Conservation (phyloP, 129 eudicot species). For the Artemisia annua region DNA sequence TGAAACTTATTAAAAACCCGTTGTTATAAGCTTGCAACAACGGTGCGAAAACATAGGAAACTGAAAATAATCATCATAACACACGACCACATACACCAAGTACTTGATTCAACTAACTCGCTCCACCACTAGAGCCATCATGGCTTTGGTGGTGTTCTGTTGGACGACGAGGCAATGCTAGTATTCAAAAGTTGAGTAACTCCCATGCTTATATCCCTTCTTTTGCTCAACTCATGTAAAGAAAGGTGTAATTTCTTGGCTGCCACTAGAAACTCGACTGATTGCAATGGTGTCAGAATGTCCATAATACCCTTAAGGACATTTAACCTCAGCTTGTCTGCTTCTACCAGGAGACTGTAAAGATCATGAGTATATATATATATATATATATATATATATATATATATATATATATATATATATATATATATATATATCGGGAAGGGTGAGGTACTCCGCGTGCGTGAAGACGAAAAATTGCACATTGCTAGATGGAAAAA, state of each 20-base stretch:
- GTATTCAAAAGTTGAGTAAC: background rate
- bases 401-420: too few species aligned
- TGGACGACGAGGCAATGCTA: background rate
- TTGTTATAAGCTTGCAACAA: background rate
- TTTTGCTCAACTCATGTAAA: constrained; percentile 38
- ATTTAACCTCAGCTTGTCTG: constrained; percentile 41
- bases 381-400: too few species aligned
- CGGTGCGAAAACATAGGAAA: background rate
- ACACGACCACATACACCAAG: background rate
- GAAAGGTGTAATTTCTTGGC: constrained; percentile 46
- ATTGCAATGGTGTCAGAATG: constrained; percentile 43
- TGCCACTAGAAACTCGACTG: constrained; percentile 39
- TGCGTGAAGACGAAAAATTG: too few species aligned
- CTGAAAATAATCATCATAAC: background rate
- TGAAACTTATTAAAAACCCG: too few species aligned
- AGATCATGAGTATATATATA: constrained; percentile 28
- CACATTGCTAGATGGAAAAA: too few species aligned
- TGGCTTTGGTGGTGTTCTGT: too few species aligned
- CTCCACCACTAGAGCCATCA: too few species aligned
- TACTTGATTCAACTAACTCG: background rate
- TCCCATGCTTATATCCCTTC: constrained; percentile 34
- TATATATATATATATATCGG: too few species aligned
- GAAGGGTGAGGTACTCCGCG: too few species aligned
- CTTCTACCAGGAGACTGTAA: constrained; percentile 27
- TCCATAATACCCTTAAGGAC: constrained; percentile 39